Percentiles rank a stretch among this genome's conserved stretches.
Evolutionary conservation across 352 stramenopile species (phyloP).

Genomic region (Globisporangium abappressorium): DNA sequence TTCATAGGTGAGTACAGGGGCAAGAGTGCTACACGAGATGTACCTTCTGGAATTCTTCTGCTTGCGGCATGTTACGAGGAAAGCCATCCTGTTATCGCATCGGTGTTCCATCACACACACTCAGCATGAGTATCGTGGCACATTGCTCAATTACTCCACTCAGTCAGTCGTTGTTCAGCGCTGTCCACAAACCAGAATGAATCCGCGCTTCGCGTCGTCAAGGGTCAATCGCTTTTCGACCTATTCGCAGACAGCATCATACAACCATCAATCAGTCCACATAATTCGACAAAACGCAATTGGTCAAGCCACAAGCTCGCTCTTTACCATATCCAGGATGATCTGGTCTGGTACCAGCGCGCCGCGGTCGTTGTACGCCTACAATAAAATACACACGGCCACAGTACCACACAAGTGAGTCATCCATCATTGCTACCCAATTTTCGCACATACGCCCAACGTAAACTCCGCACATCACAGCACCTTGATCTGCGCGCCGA

Average conservation of each 20-base stretch:
- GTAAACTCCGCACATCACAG: neutral
- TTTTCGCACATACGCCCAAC: neutral
- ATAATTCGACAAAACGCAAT: neutral
- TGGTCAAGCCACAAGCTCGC: neutral
- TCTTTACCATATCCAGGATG: slow-evolving; percentile 80
- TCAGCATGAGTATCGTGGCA: neutral
- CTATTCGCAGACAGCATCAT: slow-evolving; percentile 17
- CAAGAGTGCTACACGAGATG: neutral
- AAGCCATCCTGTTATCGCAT: slow-evolving; percentile 71
- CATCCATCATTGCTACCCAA: neutral
- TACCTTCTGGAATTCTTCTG: slow-evolving; percentile 73
- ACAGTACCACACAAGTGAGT: slow-evolving; percentile 1
- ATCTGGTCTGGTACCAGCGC: slow-evolving; percentile 86
- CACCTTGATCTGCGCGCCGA: slow-evolving; percentile 79
- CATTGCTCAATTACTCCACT: neutral
- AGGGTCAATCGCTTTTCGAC: slow-evolving; percentile 71
- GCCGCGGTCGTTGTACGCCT: slow-evolving; percentile 82
- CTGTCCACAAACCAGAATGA: slow-evolving; percentile 59
- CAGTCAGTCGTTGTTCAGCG: neutral
- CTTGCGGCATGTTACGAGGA: slow-evolving; percentile 86
- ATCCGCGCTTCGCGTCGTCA: slow-evolving; percentile 71
- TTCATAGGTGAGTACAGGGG: neutral
- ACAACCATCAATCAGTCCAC: slow-evolving; percentile 2
- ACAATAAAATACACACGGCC: neutral
- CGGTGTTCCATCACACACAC: neutral